Evolutionary conservation across 306 rosid genomes (phyloP).

Genomic region (Lablab purpureus): DNA sequence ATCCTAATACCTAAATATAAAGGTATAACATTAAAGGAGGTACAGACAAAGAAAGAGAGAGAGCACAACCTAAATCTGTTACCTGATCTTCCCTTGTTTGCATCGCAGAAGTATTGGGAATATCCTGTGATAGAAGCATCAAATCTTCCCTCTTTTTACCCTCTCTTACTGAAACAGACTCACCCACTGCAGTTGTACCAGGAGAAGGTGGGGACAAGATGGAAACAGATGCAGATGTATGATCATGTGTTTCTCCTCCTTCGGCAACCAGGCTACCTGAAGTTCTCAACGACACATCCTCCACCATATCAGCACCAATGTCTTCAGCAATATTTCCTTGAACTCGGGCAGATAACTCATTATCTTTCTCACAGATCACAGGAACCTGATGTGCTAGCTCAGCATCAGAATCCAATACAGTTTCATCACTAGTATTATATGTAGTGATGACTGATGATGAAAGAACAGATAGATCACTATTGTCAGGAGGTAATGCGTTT

Average conservation of each 20-base stretch:
- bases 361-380: conserved; percentile 50
- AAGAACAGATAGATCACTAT: conserved; percentile 47
- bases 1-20: conserved; percentile 34
- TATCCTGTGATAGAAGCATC: conserved; percentile 47
- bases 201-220: conserved; percentile 43
- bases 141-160: conserved; percentile 43
- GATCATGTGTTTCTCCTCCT: conserved; percentile 46
- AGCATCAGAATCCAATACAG: conserved; percentile 46
- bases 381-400: conserved; percentile 50
- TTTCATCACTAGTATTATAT: conserved; percentile 39
- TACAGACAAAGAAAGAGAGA: conserved; percentile 47
- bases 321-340: conserved; percentile 46
- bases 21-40: conserved; percentile 22
- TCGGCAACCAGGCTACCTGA: conserved; percentile 52
- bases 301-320: conserved; percentile 44
- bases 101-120: conserved; percentile 50
- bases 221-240: conserved; percentile 45
- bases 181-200: conserved; percentile 47
- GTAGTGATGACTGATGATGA: conserved; percentile 40
- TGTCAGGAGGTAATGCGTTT: conserved; percentile 49
- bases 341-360: conserved; percentile 45
- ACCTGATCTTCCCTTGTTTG: conserved; percentile 85
- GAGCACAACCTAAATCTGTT: conserved; percentile 94
- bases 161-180: conserved; percentile 40
- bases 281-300: conserved; percentile 41